A percentile compares a stretch with the other conserved stretches of the same genome.
Evolutionary conservation across 371 early-diverging fungal genomes (phyloP).

Genomic region (Mortierella sp.): DNA sequence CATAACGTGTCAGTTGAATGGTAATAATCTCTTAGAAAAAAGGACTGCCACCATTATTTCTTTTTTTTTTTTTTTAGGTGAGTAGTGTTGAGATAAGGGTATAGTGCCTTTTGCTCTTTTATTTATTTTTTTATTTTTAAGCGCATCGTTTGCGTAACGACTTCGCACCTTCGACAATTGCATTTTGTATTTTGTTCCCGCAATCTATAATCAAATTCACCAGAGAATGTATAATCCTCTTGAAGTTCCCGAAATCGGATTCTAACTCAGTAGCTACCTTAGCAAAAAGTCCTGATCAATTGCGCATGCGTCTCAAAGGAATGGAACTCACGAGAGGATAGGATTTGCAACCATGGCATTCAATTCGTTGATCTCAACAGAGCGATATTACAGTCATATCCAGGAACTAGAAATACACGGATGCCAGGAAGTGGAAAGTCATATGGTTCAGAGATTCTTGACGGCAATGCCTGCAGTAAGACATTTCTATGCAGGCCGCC

Average conservation of each 20-base stretch:
- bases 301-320: not conserved
- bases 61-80: too few relatives aligned
- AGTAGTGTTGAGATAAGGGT: too few relatives aligned
- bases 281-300: not conserved
- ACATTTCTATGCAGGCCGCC: not conserved
- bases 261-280: too few relatives aligned
- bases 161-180: too few relatives aligned
- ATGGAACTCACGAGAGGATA: not conserved
- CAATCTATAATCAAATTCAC: too few relatives aligned
- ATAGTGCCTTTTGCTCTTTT: too few relatives aligned
- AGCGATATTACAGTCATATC: not conserved
- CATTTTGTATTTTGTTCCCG: too few relatives aligned
- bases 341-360: not conserved
- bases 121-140: too few relatives aligned
- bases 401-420: not conserved
- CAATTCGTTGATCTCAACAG: not conserved
- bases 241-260: not conserved
- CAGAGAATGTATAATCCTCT: too few relatives aligned
- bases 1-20: not conserved
- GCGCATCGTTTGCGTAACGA: too few relatives aligned
- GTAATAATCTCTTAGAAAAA: too few relatives aligned
- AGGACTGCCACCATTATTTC: too few relatives aligned
- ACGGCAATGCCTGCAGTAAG: not conserved
- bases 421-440: not conserved
- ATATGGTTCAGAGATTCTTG: not conserved